These are phyloP conservation scores for Globisporangium uncinulatum DNA, from an alignment of 352 stramenopile species.

Conservation along the genomic window DNA sequence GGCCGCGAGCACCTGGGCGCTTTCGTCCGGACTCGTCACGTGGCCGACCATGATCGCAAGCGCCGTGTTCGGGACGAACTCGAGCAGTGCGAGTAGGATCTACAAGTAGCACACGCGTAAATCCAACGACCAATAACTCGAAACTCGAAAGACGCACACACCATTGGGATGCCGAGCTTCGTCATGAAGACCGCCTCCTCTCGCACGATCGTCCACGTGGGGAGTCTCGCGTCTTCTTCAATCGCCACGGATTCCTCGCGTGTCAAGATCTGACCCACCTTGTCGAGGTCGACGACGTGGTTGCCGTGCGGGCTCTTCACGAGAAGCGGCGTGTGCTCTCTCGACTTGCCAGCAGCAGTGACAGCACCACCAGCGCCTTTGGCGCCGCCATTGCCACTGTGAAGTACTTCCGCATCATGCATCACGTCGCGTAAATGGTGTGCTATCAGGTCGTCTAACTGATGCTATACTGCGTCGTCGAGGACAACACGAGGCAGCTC, in stretches of 20 bases:
- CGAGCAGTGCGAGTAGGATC: constrained; percentile 18
- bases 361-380: too few relatives aligned
- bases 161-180: constrained; percentile 12
- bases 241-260: too few relatives aligned
- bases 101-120: too few relatives aligned
- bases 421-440: too few relatives aligned
- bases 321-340: not conserved
- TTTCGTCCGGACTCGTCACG: constrained; percentile 17
- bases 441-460: too few relatives aligned
- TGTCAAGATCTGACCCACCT: not conserved
- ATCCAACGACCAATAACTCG: too few relatives aligned
- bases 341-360: not conserved
- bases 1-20: constrained; percentile 31
- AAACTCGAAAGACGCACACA: too few relatives aligned
- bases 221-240: constrained; percentile 4
- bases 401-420: too few relatives aligned
- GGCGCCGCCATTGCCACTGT: too few relatives aligned
- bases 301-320: not conserved
- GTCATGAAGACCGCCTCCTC: constrained; percentile 23
- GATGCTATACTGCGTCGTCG: too few relatives aligned
- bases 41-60: constrained; percentile 33
- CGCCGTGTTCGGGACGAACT: constrained; percentile 28
- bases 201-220: constrained; percentile 27
- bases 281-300: not conserved
- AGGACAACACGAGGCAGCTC: too few relatives aligned